A percentile compares a stretch with the other conserved stretches of the same genome.
Conservation (phyloP, 2,329 filamentous ascomycete species). For the Hortaea sp. region DNA sequence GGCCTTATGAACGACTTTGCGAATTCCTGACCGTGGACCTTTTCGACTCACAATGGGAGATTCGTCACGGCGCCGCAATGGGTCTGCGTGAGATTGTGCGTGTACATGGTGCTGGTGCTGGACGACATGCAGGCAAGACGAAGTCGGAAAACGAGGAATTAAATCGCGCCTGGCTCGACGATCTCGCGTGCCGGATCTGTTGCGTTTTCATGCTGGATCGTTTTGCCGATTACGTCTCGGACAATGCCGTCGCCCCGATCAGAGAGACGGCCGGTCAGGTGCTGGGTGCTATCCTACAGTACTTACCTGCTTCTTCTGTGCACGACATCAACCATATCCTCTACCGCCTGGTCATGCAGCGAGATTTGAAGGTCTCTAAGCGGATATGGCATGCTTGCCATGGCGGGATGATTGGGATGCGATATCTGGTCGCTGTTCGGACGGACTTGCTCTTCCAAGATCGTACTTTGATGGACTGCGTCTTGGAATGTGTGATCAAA, state of each 20-base stretch:
- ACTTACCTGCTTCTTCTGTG: constrained; percentile 70
- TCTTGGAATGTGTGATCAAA: constrained; percentile 88
- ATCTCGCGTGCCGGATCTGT: constrained; percentile 86
- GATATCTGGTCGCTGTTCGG: constrained; percentile 89
- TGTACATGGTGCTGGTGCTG: constrained; percentile 83
- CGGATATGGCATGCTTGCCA: constrained; percentile 92
- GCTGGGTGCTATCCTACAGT: constrained; percentile 76
- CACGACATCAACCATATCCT: constrained; percentile 75
- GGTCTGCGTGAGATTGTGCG: constrained; percentile 83
- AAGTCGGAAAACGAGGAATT: constrained; percentile 64
- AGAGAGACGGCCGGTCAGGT: constrained; percentile 92
- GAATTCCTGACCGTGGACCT: constrained; percentile 90
- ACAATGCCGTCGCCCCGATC: constrained; percentile 93
- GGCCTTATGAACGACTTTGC: constrained; percentile 89
- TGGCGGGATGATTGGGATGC: constrained; percentile 91
- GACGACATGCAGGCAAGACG: constrained; percentile 60
- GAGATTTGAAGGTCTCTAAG: constrained; percentile 61
- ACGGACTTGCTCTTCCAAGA: constrained; percentile 85
- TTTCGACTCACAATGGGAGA: constrained; percentile 91
- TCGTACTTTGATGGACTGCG: constrained; percentile 78
- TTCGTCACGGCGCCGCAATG: constrained; percentile 91
- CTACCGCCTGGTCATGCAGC: constrained; percentile 84
- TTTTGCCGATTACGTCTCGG: constrained; percentile 95
- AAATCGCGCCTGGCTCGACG: constrained; percentile 83
- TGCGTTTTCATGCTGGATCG: constrained; percentile 95